Percentiles rank a stretch among this genome's conserved stretches.
Conservation (phyloP, 2,329 filamentous ascomycete genomes). For the Elsinoe perseae region DNA sequence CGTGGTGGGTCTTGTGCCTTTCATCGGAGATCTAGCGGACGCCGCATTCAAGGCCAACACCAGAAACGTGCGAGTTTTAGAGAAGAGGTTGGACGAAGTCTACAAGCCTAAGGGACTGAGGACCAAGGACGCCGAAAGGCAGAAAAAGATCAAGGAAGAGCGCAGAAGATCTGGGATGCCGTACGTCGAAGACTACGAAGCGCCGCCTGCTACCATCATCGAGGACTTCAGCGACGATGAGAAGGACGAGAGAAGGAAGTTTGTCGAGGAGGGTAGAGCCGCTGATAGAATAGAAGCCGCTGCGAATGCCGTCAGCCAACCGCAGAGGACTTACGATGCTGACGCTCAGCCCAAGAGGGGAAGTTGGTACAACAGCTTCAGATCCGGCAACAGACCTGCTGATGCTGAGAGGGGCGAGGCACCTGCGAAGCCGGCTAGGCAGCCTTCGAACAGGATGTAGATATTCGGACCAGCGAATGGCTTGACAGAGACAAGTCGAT, state of each 20-base stretch:
- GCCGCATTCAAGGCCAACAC: conserved; percentile 68
- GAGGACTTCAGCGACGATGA: conserved; percentile 39
- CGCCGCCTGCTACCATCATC: conserved; percentile 40
- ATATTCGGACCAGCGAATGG: background rate
- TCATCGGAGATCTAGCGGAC: conserved; percentile 68
- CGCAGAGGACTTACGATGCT: conserved; percentile 10
- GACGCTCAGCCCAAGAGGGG: conserved; percentile 14
- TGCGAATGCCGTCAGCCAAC: conserved; percentile 13
- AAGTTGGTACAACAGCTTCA: conserved; percentile 8
- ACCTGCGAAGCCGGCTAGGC: conserved; percentile 1
- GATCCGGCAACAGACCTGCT: background rate
- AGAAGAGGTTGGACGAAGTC: conserved; percentile 59
- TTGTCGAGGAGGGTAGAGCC: conserved; percentile 12
- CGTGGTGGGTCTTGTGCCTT: conserved; percentile 62
- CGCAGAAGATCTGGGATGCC: conserved; percentile 27
- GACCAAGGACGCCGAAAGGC: conserved; percentile 25
- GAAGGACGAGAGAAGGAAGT: conserved; percentile 23
- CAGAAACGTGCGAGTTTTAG: conserved; percentile 63
- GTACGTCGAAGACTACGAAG: conserved; percentile 26
- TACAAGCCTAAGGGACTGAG: conserved; percentile 43
- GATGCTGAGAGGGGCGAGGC: conserved; percentile 17
- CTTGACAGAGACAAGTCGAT: background rate
- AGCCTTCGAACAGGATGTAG: conserved; percentile 8
- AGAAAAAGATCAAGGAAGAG: conserved; percentile 24
- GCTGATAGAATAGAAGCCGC: conserved; percentile 5